phyloP scores from a whole-genome alignment of 73 alveolate genomes.

The Stentor roeselii region DNA sequence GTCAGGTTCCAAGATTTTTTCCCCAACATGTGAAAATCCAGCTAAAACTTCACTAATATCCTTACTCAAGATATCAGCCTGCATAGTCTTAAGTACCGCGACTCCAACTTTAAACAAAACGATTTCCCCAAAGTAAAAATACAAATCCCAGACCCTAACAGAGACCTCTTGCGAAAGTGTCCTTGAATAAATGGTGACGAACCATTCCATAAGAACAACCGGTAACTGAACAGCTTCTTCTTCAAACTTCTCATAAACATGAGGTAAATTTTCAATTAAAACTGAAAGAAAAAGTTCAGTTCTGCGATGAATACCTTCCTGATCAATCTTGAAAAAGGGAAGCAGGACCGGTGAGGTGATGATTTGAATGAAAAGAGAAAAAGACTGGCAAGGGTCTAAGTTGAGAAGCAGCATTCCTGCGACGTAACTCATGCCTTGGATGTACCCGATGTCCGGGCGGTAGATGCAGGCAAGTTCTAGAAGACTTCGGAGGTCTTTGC shows the following conservation, averaged over 20 bases:
- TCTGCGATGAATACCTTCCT: constrained; percentile 58
- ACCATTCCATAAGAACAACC: constrained; percentile 82
- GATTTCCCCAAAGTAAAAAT: constrained; percentile 45
- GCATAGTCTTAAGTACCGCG: neutral
- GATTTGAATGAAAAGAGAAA: constrained; percentile 54
- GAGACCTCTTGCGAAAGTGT: constrained; percentile 58
- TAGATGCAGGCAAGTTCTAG: constrained; percentile 69
- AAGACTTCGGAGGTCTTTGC: constrained; percentile 17
- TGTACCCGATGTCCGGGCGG: constrained; percentile 90
- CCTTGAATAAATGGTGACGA: constrained; percentile 78
- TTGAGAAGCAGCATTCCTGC: constrained; percentile 80
- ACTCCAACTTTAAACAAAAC: neutral
- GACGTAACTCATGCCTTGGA: constrained; percentile 83
- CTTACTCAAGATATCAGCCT: neutral
- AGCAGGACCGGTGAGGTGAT: constrained; percentile 55
- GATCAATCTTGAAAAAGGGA: constrained; percentile 78
- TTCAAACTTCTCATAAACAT: constrained; percentile 62
- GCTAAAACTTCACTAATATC: neutral
- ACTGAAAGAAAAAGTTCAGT: constrained; percentile 70
- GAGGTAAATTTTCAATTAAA: constrained; percentile 62
- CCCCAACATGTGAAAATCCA: neutral
- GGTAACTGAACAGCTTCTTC: constrained; percentile 67
- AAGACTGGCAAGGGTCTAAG: constrained; percentile 69
- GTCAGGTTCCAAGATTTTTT: neutral
- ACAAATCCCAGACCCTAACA: constrained; percentile 82